Evolutionary conservation across 139 green algal genomes (phyloP), one percentile per base, ranked within the genome.

Genomic region (Eudorina sp.): DNA sequence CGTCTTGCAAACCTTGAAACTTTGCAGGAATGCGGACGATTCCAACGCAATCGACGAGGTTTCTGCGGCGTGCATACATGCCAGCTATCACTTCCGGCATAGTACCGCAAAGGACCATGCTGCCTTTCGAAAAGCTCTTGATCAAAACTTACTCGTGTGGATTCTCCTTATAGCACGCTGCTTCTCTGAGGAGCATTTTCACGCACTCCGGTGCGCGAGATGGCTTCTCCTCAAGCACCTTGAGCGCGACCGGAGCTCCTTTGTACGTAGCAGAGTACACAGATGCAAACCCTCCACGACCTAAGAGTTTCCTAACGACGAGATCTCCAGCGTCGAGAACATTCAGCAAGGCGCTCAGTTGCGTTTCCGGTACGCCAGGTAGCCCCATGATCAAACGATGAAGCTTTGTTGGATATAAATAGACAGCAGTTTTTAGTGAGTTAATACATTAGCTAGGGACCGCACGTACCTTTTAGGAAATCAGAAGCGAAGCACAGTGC

Each of bases 121-220:
- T n/a, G n/a, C n/a, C n/a, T n/a, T n/a, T n/a, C n/a, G n/a, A n/a
- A n/a, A n/a, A n/a, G n/a, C n/a, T n/a, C n/a, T n/a, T n/a, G n/a
- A n/a, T n/a, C 70, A 19, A 40, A 18, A 38, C 74, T 82, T 18
- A 82, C 74, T 43, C n/a, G n/a, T 82, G 74, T 23, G 43, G 46
- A 3, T 64, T 29, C 46, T 64, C 14, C 46, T 82, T 64, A 3
- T 29, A 46, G 6, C 46, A 64, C 3, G 14, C 11, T n/a, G 74
- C 74, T 14, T 82, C 74, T 0, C 74, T 29, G 9, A 82, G 74
- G 14, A 82, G 64, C 74, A 82, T 82, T n/a, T 43, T 11, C 18
- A 31, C 40, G 46, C 43, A 51, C 5, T 64, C 74, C 5, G 29
- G 7, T 1, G 8, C 18, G 9, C n/a, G 58, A n/a, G 58, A 27